Evolutionary conservation across 768 basidiomycete species (phyloP).

Genomic region (Dictyophora rubrovolvata): DNA sequence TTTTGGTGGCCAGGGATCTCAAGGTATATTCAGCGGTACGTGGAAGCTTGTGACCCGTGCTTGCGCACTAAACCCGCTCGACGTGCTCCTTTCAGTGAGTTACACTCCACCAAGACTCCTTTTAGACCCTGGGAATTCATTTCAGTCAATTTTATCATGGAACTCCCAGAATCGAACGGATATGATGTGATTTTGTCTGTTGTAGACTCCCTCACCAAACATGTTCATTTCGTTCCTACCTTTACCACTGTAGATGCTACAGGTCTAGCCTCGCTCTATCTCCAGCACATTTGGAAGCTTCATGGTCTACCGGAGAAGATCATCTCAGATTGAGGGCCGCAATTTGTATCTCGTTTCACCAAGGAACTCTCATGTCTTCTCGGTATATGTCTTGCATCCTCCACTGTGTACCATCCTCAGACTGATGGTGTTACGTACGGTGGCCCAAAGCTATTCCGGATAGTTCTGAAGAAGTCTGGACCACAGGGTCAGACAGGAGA

Average conservation of each 20-base stretch:
- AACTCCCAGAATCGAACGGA: conserved; percentile 12
- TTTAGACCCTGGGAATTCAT: conserved; percentile 15
- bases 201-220: conserved; percentile 20
- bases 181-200: conserved; percentile 16
- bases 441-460: no score
- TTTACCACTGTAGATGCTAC: conserved; percentile 18
- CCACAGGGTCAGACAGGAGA: no score
- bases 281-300: no score
- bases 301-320: no score
- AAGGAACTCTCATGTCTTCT: no score
- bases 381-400: no score
- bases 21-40: no score
- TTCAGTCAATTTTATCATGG: conserved; percentile 16
- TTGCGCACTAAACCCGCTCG: conserved; percentile 7
- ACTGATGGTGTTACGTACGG: no score
- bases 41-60: conserved; percentile 16
- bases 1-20: no score
- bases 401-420: not conserved
- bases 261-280: conserved; percentile 17
- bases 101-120: not conserved
- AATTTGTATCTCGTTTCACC: no score
- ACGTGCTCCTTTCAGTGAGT: not conserved
- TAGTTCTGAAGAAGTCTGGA: no score
- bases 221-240: conserved; percentile 32
- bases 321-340: no score